phyloP scores from a whole-genome alignment of 257 asterid genomes.

The Ajuga chamaepitys region DNA sequence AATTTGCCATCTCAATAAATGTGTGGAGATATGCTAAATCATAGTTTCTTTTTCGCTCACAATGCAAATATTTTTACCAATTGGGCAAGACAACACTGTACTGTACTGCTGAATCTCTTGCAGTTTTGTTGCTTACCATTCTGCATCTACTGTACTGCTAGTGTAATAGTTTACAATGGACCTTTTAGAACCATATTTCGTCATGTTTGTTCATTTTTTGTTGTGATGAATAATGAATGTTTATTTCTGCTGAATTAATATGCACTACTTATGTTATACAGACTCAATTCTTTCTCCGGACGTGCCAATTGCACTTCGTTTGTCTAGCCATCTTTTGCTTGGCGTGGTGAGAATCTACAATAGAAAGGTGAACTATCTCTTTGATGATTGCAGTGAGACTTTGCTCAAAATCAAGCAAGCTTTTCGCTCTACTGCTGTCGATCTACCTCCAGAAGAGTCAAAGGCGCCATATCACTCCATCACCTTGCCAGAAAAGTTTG shows the following conservation, averaged over 20 bases:
- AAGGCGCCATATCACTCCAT: slow-evolving; percentile 97
- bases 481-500: slow-evolving; percentile 93
- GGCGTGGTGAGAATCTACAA: slow-evolving; percentile 97
- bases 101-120: not conserved
- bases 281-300: slow-evolving; percentile 83
- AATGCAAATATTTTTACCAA: not conserved
- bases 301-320: slow-evolving; percentile 91
- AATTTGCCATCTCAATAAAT: not conserved
- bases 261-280: slow-evolving; percentile 27
- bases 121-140: not conserved
- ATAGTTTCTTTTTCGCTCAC: not conserved
- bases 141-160: not conserved
- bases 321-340: slow-evolving; percentile 95
- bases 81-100: no score
- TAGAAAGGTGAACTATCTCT: slow-evolving; percentile 91
- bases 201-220: not conserved
- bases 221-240: not conserved
- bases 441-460: slow-evolving; percentile 93
- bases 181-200: not conserved
- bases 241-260: slow-evolving; percentile 1
- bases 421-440: slow-evolving; percentile 92
- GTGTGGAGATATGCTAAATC: slow-evolving; percentile 8
- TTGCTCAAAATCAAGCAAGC: slow-evolving; percentile 93
- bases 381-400: slow-evolving; percentile 95
- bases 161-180: not conserved